Evolutionary conservation across 1,284 basidiomycete genomes (phyloP).

Genomic region (Pulveroboletus sp.): DNA sequence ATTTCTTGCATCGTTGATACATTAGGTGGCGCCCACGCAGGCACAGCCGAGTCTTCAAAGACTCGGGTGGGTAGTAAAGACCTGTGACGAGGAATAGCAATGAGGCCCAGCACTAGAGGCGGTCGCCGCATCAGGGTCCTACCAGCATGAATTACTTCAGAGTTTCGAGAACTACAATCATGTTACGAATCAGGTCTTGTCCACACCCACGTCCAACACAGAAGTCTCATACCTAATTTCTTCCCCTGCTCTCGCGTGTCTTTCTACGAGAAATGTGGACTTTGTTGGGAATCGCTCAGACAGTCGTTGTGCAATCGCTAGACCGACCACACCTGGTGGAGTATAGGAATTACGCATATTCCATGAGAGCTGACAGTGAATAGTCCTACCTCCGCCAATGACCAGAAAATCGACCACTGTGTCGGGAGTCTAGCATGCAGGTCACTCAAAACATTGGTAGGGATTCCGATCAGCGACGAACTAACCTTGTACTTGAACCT

Average conservation of each 20-base stretch:
- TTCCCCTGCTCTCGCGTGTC: conserved; percentile 72
- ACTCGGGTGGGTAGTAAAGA: conserved; percentile 81
- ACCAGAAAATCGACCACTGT: conserved; percentile 85
- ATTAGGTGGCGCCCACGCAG: conserved; percentile 85
- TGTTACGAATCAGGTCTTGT: not conserved
- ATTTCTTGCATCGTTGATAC: conserved; percentile 73
- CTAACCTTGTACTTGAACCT: conserved; percentile 63
- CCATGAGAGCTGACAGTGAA: not conserved
- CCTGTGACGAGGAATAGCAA: conserved; percentile 43
- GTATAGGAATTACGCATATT: not conserved
- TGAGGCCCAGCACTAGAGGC: not conserved
- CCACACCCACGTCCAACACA: not conserved
- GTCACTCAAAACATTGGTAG: not conserved
- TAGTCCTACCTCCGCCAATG: conserved; percentile 80
- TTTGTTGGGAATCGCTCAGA: conserved; percentile 67
- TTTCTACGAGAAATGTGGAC: conserved; percentile 85
- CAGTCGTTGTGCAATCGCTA: conserved; percentile 83
- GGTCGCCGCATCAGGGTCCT: conserved; percentile 12
- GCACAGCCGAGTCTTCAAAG: conserved; percentile 87
- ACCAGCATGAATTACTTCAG: conserved; percentile 95
- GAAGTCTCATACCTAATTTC: conserved; percentile 80
- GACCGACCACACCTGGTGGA: conserved; percentile 75
- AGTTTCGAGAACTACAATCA: conserved; percentile 79
- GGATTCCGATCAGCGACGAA: not conserved
- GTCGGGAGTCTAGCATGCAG: conserved; percentile 58